Conservation (phyloP, 176 grass and related monocot genomes). For the Ensete glaucum region DNA sequence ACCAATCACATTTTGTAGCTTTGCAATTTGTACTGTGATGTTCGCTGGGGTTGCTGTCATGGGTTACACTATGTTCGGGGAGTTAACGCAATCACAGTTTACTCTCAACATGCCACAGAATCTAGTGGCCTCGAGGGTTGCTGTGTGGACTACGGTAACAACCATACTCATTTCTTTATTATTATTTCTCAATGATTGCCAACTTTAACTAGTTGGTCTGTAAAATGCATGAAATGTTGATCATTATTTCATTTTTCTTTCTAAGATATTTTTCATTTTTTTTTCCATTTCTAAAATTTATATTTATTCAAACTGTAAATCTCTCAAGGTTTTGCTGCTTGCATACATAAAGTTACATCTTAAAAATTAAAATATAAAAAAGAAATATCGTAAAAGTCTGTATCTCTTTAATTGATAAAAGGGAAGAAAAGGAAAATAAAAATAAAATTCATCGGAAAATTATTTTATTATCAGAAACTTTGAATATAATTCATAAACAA, state of each 20-base stretch:
- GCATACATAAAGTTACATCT: too few species aligned
- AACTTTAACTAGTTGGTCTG: background rate
- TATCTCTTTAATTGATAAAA: too few species aligned
- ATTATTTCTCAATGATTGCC: background rate
- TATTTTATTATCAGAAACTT: too few species aligned
- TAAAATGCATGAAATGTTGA: background rate
- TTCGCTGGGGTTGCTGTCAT: slow-evolving; percentile 47
- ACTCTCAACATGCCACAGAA: slow-evolving; percentile 89
- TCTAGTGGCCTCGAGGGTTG: slow-evolving; percentile 64
- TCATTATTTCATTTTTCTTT: background rate
- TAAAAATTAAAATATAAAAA: too few species aligned
- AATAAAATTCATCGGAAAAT: too few species aligned
- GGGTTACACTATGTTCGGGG: slow-evolving; percentile 93
- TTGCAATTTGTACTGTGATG: slow-evolving; percentile 55
- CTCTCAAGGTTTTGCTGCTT: too few species aligned
- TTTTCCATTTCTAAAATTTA: too few species aligned
- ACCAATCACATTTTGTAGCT: slow-evolving; percentile 29
- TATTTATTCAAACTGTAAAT: too few species aligned
- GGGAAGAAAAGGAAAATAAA: too few species aligned
- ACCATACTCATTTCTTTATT: background rate
- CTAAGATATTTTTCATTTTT: too few species aligned
- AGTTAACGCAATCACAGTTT: slow-evolving; percentile 65
- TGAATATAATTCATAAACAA: too few species aligned
- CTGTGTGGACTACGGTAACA: slow-evolving; percentile 82
- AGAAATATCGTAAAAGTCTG: too few species aligned